Base-by-base conservation (phyloP, 2,329 filamentous ascomycete genomes). In the Venturia nashicola region DNA sequence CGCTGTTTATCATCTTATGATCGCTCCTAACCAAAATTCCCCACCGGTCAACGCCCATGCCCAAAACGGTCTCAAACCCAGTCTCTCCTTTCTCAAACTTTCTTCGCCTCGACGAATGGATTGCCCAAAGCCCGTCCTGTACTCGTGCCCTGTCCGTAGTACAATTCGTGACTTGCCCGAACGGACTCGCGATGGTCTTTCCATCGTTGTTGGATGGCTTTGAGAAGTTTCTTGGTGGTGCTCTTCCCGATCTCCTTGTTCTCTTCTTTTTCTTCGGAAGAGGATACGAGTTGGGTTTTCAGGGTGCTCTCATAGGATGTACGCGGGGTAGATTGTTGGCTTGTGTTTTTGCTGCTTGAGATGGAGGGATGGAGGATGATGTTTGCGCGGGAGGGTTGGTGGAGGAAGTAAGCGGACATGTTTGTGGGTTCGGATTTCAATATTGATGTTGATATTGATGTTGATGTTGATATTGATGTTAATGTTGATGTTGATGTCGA, bases 151-250 rank as follows among this genome's bases (percentile, higher is more conserved):
- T 43, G 61, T 27, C 70, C 69, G 40, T 72, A 71, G 61, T 70
- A 68, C 20, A 61, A 44, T 11, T 61, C 67, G 64, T 68, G 71
- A 18, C 66, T 68, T 1, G 66, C 67, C 36, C 69, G 70, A 23
- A 70, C 59, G 36, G 65, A 65, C n/a, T 67, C 59, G 44, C 71
- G 70, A 43, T 72, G 71, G 66, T 72, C 71, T 43, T 69, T 68
- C n/a, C 69, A 69, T 65, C 61, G 67, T 11, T 64, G 54, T 63
- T 70, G 70, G 59, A 72, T 60, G 6, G 65, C 61, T 5, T 60
- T 54, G 68, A 68, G 71, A 2, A 68, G 66, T 64, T 71, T 61
- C 16, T 27, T 39, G 11, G 32, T 34, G 32, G 55, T n/a, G 12
- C 8, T 16, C 27, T 27, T 27, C 27, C 27, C 27, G 4, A 2